Conservation (phyloP, 768 basidiomycete genomes). For the Xerocomellus amylosporus region DNA sequence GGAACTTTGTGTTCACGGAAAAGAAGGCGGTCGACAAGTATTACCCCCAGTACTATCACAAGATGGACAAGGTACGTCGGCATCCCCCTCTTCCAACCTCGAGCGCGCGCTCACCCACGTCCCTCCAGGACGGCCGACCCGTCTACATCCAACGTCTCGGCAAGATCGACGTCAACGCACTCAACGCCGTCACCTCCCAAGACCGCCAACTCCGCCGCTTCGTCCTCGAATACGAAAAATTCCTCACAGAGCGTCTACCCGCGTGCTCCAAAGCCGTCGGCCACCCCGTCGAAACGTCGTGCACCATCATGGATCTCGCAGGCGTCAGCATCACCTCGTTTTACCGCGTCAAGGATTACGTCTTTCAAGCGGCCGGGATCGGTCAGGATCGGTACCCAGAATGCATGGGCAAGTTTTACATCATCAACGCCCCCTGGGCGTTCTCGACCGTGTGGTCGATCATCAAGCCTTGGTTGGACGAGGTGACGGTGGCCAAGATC, state of each 20-base stretch:
- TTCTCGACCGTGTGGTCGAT: conserved; percentile 87
- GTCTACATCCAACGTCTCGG: conserved; percentile 94
- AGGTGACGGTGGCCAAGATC: conserved; percentile 94
- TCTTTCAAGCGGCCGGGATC: conserved; percentile 68
- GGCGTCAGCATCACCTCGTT: conserved; percentile 71
- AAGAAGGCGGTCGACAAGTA: conserved; percentile 81
- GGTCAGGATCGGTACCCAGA: conserved; percentile 93
- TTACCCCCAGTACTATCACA: conserved; percentile 96
- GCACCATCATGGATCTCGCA: conserved; percentile 93
- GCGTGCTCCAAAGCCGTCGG: conserved; percentile 69
- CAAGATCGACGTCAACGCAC: conserved; percentile 78
- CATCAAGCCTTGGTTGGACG: conserved; percentile 92
- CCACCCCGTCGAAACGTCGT: conserved; percentile 92
- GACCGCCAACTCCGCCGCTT: conserved; percentile 88
- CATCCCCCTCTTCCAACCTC: no score
- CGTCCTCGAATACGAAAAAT: conserved; percentile 92
- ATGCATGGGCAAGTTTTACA: conserved; percentile 97
- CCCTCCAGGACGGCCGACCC: conserved; percentile 84
- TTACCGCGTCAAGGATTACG: conserved; percentile 91
- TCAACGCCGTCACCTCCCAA: conserved; percentile 78
- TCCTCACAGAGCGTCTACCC: conserved; percentile 74
- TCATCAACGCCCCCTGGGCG: conserved; percentile 95
- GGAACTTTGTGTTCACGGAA: conserved; percentile 86
- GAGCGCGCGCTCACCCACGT: not conserved
- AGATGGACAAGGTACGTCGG: conserved; percentile 75